Base-by-base conservation (phyloP, 2,329 filamentous ascomycete genomes). In the Tolypocladium album region DNA sequence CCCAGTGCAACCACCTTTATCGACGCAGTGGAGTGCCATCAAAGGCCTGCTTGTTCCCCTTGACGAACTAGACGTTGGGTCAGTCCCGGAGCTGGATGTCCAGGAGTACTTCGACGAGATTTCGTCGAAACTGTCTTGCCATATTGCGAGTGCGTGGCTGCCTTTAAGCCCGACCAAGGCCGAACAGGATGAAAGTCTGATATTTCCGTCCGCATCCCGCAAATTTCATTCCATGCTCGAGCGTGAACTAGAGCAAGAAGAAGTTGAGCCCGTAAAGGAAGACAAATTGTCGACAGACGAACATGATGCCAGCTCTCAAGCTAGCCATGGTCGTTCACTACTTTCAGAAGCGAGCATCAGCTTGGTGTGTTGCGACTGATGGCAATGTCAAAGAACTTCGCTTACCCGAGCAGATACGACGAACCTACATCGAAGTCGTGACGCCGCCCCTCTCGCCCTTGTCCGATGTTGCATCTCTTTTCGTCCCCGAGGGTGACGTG, bases 371-470 rank as follows among this genome's bases (percentile, higher is more conserved):
- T n/a, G 15, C 20, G 50, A 36, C 13, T 38, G 12, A 15, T 15
- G 20, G 50, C 50, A 38, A 11, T n/a, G 50, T 38, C 17, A 38
- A 12, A 45, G 1, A n/a, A 12, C 27, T 24, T n/a, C 3, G 15
- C 39, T 50, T 39, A 58, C 24, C 5, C n/a, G 24, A 15, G 15
- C n/a, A 59, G 58, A n/a, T 31, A 8, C 5, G n/a, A 12, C 59
- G 24, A 27, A 22, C 17, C 9, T 20, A 34, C 12, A 9, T 47
- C 22, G 58, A 61, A 5, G 55, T 31, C 20, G 20, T 74, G 6
- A 71, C 67, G 11, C 68, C 66, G 15, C 71, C 67, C 3, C 61
- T 74, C 8, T 70, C 69, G 20, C 69, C 70, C 9, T 47, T 65
- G 2, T 67, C 65, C 4, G 65, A 67, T 1, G 59, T 64, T 8